Conservation (phyloP, 2,329 filamentous ascomycete genomes). For the Penicillium italicum region DNA sequence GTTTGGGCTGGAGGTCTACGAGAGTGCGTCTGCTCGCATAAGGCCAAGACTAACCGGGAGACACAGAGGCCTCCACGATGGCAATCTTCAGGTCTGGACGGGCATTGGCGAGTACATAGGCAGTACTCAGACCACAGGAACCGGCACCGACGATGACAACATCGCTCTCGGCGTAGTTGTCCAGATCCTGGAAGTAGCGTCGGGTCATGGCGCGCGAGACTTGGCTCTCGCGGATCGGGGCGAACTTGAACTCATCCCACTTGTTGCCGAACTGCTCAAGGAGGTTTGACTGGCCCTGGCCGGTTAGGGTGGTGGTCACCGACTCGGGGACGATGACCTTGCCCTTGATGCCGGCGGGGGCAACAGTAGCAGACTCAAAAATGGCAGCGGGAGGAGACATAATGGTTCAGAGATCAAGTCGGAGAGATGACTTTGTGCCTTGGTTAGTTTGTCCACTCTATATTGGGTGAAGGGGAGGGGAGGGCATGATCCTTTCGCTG, state of each 20-base stretch:
- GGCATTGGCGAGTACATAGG: conserved; percentile 77
- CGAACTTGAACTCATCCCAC: conserved; percentile 79
- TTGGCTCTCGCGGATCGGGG: conserved; percentile 84
- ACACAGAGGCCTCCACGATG: conserved; percentile 82
- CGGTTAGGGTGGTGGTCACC: conserved; percentile 34
- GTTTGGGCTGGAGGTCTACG: background rate
- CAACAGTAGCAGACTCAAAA: conserved; percentile 47
- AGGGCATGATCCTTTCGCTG: conserved; percentile 99
- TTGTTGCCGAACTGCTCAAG: conserved; percentile 66
- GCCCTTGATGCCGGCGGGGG: conserved; percentile 38
- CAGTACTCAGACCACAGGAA: conserved; percentile 79
- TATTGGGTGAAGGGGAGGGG: conserved; percentile 40
- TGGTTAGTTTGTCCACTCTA: conserved; percentile 42
- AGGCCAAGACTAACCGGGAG: conserved; percentile 53
- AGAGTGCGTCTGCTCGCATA: background rate
- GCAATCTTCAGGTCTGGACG: conserved; percentile 89
- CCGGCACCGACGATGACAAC: conserved; percentile 91
- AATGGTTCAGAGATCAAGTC: conserved; percentile 41
- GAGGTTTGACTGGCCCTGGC: conserved; percentile 50
- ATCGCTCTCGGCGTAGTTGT: conserved; percentile 86
- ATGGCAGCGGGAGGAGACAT: conserved; percentile 79
- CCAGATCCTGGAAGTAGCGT: conserved; percentile 87
- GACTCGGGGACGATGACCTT: conserved; percentile 48
- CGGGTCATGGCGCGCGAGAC: conserved; percentile 91
- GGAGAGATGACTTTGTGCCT: conserved; percentile 20